Conservation (phyloP, 257 asterid genomes). For the Primulina tabacum region DNA sequence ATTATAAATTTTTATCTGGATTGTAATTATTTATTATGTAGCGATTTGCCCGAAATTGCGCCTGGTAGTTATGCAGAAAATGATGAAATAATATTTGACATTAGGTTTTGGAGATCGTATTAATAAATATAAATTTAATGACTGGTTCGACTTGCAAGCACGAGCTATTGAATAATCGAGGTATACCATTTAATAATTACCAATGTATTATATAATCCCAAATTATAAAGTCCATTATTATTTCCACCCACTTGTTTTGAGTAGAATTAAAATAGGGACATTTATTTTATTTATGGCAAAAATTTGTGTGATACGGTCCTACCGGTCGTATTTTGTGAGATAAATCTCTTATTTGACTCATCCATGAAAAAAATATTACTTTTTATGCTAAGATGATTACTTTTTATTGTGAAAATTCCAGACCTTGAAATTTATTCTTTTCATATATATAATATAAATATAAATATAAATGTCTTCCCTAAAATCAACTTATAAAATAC, state of each 20-base stretch:
- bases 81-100: neutral
- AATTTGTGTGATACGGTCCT: too few species aligned
- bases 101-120: neutral
- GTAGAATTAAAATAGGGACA: neutral
- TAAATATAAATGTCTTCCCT: too few species aligned
- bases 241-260: neutral
- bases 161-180: neutral
- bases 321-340: too few species aligned
- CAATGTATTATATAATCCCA: neutral
- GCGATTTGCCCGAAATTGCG: conserved; percentile 23
- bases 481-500: too few species aligned
- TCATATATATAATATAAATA: too few species aligned
- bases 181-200: neutral
- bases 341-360: too few species aligned
- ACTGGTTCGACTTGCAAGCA: neutral
- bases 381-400: too few species aligned
- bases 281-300: too few species aligned
- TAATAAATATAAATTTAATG: neutral
- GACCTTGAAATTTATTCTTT: too few species aligned
- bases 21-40: neutral
- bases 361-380: too few species aligned
- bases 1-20: neutral
- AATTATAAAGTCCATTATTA: neutral
- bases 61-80: neutral
- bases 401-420: neutral